Evolutionary conservation across 495 filamentous ascomycete genomes (phyloP).

Genomic region (Amniculicola lignicola): DNA sequence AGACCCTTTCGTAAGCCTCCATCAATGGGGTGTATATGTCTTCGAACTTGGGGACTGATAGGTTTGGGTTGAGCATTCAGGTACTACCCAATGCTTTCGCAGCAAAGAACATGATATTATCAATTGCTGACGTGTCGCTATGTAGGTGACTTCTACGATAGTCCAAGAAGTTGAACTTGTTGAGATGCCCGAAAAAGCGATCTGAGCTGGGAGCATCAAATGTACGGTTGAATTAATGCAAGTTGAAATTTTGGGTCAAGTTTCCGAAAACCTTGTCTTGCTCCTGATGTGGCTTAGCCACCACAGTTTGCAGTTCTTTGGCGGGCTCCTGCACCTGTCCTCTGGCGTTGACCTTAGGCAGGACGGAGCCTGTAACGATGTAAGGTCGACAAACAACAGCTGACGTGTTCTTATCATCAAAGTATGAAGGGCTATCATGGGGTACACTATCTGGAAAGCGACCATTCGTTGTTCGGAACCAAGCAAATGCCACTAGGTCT

Average conservation of each 20-base stretch:
- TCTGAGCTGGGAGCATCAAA: too few species aligned
- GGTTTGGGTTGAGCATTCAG: conserved; percentile 37
- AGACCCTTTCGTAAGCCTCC: conserved; percentile 38
- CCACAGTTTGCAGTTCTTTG: too few species aligned
- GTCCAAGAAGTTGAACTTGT: too few species aligned
- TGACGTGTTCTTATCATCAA: conserved; percentile 8
- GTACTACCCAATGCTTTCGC: conserved; percentile 21
- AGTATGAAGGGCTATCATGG: background rate
- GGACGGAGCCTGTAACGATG: background rate
- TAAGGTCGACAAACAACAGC: conserved; percentile 41
- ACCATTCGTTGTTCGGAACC: too few species aligned
- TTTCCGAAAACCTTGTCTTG: too few species aligned
- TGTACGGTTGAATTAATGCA: too few species aligned
- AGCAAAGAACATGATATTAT: conserved; percentile 43
- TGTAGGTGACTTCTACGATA: conserved; percentile 32
- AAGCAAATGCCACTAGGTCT: too few species aligned
- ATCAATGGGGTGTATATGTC: conserved; percentile 22
- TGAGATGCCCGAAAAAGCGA: too few species aligned
- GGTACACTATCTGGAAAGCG: too few species aligned
- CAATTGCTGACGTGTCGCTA: conserved; percentile 40
- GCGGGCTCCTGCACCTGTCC: background rate
- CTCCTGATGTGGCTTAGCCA: too few species aligned
- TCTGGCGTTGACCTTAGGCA: background rate
- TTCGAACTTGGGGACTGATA: conserved; percentile 32
- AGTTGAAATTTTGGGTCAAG: too few species aligned